These are phyloP conservation scores for Stylosanthes scabra DNA, from an alignment of 331 rosid genomes.

Conservation along the genomic window DNA sequence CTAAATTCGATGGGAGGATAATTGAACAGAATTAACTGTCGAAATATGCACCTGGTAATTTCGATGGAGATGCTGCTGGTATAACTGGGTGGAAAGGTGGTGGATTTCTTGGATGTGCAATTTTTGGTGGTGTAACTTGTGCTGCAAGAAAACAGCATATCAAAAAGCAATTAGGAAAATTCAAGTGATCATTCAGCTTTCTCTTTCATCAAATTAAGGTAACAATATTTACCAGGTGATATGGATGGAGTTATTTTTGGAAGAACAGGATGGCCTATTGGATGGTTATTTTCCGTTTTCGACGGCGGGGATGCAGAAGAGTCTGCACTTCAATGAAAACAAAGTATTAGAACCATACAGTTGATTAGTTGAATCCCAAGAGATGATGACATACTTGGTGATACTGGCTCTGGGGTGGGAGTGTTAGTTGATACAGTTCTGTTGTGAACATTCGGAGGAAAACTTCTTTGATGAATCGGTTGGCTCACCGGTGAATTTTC, in stretches of 20 bases:
- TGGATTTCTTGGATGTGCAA: conserved; percentile 52
- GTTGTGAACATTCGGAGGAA: conserved; percentile 48
- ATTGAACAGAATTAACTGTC: conserved; percentile 7
- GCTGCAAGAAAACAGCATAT: conserved; percentile 42
- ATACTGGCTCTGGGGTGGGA: conserved; percentile 49
- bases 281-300: conserved; percentile 37
- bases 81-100: conserved; percentile 51
- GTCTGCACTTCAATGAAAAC: conserved; percentile 39
- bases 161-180: conserved; percentile 28
- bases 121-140: conserved; percentile 48
- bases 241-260: conserved; percentile 40
- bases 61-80: conserved; percentile 57
- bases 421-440: conserved; percentile 53
- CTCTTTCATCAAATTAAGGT: conserved; percentile 28
- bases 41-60: conserved; percentile 55
- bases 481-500: conserved; percentile 53
- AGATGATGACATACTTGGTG: conserved; percentile 43
- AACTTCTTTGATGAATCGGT: conserved; percentile 48
- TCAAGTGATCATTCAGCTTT: conserved; percentile 11
- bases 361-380: conserved; percentile 30
- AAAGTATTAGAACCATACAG: conserved; percentile 24
- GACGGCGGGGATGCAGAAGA: conserved; percentile 45
- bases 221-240: conserved; percentile 42
- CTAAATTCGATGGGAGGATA: not conserved
- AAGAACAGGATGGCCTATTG: conserved; percentile 24